These are phyloP conservation scores for Pseudogymnoascus sp. DNA, from an alignment of 2,329 filamentous ascomycete genomes.

Conservation along the genomic window DNA sequence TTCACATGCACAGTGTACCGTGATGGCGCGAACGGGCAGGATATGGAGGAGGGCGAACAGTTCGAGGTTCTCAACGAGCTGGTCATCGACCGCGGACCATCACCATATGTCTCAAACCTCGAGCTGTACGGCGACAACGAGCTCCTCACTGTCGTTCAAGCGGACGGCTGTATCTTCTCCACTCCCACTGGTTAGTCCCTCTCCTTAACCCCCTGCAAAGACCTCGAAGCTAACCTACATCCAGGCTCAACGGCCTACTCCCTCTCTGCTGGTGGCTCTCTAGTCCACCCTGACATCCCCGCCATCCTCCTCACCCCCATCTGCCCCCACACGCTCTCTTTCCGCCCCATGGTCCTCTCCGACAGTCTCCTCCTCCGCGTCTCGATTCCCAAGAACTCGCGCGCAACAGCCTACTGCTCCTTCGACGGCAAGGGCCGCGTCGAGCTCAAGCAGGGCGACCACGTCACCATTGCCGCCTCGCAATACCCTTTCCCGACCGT, in stretches of 20 bases:
- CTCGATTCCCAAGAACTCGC: constrained; percentile 72
- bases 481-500: constrained; percentile 98
- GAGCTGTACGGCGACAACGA: constrained; percentile 95
- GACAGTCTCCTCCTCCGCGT: constrained; percentile 90
- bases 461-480: constrained; percentile 90
- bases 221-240: background rate
- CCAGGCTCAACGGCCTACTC: constrained; percentile 83
- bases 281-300: constrained; percentile 94
- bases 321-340: constrained; percentile 92
- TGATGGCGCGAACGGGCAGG: constrained; percentile 49
- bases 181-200: constrained; percentile 67
- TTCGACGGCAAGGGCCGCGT: constrained; percentile 97
- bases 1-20: constrained; percentile 98
- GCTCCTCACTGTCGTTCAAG: constrained; percentile 88
- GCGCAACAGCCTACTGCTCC: constrained; percentile 90
- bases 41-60: constrained; percentile 80
- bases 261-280: constrained; percentile 85
- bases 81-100: constrained; percentile 94
- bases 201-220: background rate
- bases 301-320: constrained; percentile 95
- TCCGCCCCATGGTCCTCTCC: constrained; percentile 94
- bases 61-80: constrained; percentile 98
- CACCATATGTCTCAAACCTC: constrained; percentile 91
- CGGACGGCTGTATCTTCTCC: constrained; percentile 95
- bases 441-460: constrained; percentile 85